Base-by-base conservation (phyloP, 2,329 filamentous ascomycete species). In the Apiospora phragmitis region DNA sequence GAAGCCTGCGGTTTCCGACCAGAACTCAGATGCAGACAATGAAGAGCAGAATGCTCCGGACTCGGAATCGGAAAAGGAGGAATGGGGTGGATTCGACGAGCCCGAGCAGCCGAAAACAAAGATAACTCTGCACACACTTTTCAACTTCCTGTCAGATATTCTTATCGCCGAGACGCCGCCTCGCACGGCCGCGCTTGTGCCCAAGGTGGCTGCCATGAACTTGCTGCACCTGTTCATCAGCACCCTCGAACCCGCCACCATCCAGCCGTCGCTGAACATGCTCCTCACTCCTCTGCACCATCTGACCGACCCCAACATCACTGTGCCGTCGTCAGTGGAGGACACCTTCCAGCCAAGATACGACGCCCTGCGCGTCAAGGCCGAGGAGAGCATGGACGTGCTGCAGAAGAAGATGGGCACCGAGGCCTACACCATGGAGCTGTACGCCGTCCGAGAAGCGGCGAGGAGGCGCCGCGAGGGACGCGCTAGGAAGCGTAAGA, bases 391-490 rank as follows among this genome's bases (percentile, higher is more conserved):
- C 14, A 91, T 98, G 85, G 92, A 94, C 73, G 83, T 88, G n/a
- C 80, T 99, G 71, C 94, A 97, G 83, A 92, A 91, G 84, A 94
- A 93, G 78, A 86, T 97, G 68, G 96, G 95, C 51, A 94, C 92
- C 1, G 89, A 90, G 0, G 90, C 89, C 72, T 99, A 95, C 82
- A 90, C 95, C n/a, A 86, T 87, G 69, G 87, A 91, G 65, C 85
- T 98, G 77, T 81, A 93, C 49, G 87, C 88, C 51, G 93, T 97
- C 8, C 90, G 94, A 72, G 90, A 92, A 68, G 88, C 87, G 21
- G 91, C 96, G n/a, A 89, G 88, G 77, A 87, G 88, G 74, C 90
- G 92, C 77, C 87, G 96, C 74, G 90, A 94, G 79, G 89, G 91
- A 77, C 86, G 97, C 74, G 90, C 92, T 69, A 89, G 87, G 73